These are phyloP conservation scores for Cryptococcus amylolentus DNA, from an alignment of 1,284 basidiomycete species.

Conservation along the genomic window DNA sequence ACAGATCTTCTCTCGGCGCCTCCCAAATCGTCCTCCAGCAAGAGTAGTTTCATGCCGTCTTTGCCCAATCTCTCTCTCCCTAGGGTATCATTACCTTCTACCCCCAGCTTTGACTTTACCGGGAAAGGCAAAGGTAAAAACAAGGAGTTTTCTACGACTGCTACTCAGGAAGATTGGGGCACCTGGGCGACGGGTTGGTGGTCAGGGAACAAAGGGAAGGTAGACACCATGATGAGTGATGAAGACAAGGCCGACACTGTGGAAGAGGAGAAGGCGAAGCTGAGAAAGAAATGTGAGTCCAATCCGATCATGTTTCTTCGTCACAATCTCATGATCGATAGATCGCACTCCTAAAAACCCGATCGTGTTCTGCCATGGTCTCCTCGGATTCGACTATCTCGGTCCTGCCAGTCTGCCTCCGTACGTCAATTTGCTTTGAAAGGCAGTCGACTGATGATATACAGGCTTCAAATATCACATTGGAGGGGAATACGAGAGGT, in stretches of 20 bases:
- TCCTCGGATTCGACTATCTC: conserved; percentile 72
- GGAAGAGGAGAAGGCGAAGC: conserved; percentile 57
- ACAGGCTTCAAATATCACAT: conserved; percentile 78
- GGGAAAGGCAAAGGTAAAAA: neutral
- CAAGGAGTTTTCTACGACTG: conserved; percentile 23
- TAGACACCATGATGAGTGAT: conserved; percentile 58
- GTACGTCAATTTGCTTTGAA: conserved; percentile 5
- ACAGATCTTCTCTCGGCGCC: conserved; percentile 27
- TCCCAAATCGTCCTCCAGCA: conserved; percentile 4
- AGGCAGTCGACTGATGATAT: conserved; percentile 41
- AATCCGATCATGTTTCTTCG: neutral
- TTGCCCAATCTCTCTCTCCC: conserved; percentile 16
- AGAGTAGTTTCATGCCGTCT: conserved; percentile 9
- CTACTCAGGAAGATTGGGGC: conserved; percentile 27
- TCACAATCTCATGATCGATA: conserved; percentile 7
- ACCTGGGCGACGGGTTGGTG: conserved; percentile 39
- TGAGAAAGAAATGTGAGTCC: conserved; percentile 67
- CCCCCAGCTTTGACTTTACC: conserved; percentile 9
- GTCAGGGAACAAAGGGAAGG: conserved; percentile 54
- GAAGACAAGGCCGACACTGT: conserved; percentile 59
- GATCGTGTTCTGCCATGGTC: conserved; percentile 87
- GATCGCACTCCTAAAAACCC: conserved; percentile 72
- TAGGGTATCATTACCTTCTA: conserved; percentile 9
- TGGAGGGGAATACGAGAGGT: conserved; percentile 94
- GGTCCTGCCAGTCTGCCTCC: conserved; percentile 37